Evolutionary conservation across 495 filamentous ascomycete species (phyloP), one percentile per base, ranked within the genome.

Genomic region (Neurospora sp.): DNA sequence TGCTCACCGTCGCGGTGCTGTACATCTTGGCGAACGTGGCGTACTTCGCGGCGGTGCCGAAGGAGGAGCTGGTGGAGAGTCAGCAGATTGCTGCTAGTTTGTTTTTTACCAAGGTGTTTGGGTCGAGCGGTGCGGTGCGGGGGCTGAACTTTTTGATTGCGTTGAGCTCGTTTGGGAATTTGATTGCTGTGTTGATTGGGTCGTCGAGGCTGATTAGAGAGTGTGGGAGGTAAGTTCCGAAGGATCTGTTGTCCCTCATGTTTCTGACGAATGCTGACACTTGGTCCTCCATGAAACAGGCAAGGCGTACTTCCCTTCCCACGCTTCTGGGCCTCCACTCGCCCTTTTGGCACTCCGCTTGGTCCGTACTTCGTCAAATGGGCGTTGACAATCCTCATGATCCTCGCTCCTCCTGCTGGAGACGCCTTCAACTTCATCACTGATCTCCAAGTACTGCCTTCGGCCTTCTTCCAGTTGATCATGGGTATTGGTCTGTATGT

Each of bases 391-490:
- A 70, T 89, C 7, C 59, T 92, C 45, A 89, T 91, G 88, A 91
- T 91, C 31, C 75, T 91, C 0, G 89, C 89, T 1, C 89, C 89
- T 5, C 90, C 90, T 0, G 89, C 89, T 3, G 90, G 90, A 7
- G 89, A 92, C 79, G 90, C 89, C 15, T 92, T 91, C 80, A 89
- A 90, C 70, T 91, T 91, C 73, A 78, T 91, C 10, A 85, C 88
- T 48, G 86, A 89, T 73, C 81, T 92, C 0, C 75, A 81, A 70
- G 77, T 83, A 0, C 90, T 89, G 71, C 89, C 90, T 0, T 59
- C 77, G 0, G 84, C 83, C 13, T 77, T 88, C 31, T 91, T 92
- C 81, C 78, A 84, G 73, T 78, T 89, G 39, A 73, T 88, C 38
- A 82, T 91, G 73, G 83, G 85, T 0, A 73, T 86, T 10, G 90